Evolutionary conservation across 1,284 basidiomycete species (phyloP).

Genomic region (Limonomyces culmigenus): DNA sequence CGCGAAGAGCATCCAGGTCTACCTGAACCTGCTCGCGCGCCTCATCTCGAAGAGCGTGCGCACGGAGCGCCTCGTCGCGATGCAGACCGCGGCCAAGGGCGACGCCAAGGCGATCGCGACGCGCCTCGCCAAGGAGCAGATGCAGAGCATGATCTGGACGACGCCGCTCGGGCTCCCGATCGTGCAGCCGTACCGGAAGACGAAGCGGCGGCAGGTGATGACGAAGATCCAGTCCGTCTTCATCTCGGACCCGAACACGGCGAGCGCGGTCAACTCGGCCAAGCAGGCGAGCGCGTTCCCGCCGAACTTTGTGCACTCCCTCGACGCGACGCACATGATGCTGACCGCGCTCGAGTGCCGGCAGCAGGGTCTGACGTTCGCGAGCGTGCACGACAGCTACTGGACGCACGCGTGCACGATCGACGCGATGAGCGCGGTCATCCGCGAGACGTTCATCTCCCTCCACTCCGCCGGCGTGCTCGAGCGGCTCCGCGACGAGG

Average conservation of each 20-base stretch:
- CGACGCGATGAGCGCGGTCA: conserved; percentile 79
- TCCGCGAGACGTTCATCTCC: conserved; percentile 88
- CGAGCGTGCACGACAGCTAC: conserved; percentile 97
- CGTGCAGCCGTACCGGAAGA: conserved; percentile 90
- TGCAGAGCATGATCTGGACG: conserved; percentile 96
- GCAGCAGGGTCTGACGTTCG: conserved; percentile 68
- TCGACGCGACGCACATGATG: conserved; percentile 99
- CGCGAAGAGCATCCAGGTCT: conserved; percentile 83
- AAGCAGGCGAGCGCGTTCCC: conserved; percentile 97
- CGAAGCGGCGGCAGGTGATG: conserved; percentile 67
- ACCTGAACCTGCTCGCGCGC: conserved; percentile 74
- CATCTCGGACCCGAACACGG: conserved; percentile 75
- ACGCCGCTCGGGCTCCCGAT: conserved; percentile 89
- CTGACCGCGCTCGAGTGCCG: conserved; percentile 86
- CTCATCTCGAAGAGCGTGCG: conserved; percentile 85
- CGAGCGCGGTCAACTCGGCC: conserved; percentile 67
- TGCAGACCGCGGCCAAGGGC: conserved; percentile 13
- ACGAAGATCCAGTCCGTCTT: conserved; percentile 86
- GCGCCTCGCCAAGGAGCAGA: conserved; percentile 67
- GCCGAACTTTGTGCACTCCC: conserved; percentile 95
- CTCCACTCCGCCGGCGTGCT: conserved; percentile 84
- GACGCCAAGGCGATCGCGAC: conserved; percentile 9
- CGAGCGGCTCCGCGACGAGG: conserved; percentile 38
- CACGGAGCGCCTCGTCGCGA: conserved; percentile 47
- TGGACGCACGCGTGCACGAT: conserved; percentile 92